A percentile compares a stretch with the other conserved stretches of the same genome.
These are phyloP conservation scores for Spironucleus salmonicida DNA, from an alignment of 208 protist species.

Conservation along the genomic window DNA sequence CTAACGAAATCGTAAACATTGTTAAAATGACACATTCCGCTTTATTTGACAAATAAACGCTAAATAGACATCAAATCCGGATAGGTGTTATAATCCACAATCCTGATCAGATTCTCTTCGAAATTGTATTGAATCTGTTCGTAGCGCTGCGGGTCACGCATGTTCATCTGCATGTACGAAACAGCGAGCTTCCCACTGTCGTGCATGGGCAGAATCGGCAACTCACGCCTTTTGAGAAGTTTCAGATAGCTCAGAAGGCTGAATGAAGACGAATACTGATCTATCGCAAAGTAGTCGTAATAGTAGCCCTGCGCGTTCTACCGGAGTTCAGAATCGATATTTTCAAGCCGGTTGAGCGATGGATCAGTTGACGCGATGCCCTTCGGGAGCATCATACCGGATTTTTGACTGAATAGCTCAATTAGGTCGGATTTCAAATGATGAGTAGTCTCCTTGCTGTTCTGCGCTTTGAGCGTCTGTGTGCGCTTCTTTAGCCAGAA, in stretches of 20 bases:
- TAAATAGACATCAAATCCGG: background rate
- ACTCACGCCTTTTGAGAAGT: background rate
- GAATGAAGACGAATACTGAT: too few relatives aligned
- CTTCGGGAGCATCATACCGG: background rate
- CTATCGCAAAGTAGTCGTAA: too few relatives aligned
- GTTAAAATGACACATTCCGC: background rate
- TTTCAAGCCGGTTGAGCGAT: too few relatives aligned
- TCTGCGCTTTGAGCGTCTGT: background rate
- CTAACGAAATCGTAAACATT: too few relatives aligned
- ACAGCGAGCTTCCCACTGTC: background rate
- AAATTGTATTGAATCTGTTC: background rate
- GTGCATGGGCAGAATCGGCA: conserved; percentile 9
- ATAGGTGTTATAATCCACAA: background rate
- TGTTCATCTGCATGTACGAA: background rate
- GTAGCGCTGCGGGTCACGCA: background rate
- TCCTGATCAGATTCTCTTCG: background rate
- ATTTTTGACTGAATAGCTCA: background rate
- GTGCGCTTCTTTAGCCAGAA: background rate
- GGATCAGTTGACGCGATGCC: background rate
- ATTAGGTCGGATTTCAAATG: background rate
- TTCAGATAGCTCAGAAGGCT: background rate
- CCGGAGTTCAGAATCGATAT: too few relatives aligned
- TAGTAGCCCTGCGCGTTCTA: too few relatives aligned
- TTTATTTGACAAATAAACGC: background rate
- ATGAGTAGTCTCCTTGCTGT: background rate